Base-by-base conservation (phyloP, 257 asterid genomes). In the Solanum pinnatisectum region DNA sequence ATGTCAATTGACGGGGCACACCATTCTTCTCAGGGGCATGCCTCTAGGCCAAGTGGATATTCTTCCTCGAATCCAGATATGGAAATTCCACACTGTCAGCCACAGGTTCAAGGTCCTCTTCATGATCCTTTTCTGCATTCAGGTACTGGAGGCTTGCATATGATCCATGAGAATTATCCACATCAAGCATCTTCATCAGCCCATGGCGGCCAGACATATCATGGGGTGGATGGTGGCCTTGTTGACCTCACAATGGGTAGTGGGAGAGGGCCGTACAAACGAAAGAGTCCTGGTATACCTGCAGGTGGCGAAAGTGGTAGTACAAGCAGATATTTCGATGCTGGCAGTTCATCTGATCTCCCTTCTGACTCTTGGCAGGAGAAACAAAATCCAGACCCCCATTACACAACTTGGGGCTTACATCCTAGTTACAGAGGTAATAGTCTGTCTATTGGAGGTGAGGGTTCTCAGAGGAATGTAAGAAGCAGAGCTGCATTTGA, bases 291-390 rank as follows among this genome's bases (percentile, higher is more conserved):
- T 49, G 88, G 94, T 83, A 72, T 88, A 81, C 94, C 95, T 86
- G 92, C 93, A 71, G 86, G 89, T 87, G 89, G 92, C 87, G 96
- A 93, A 86, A 88, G 95, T 87, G 97, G 95, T 72, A 92, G 95
- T 87, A 89, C 94, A 18, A 92, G 94, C 93, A 92, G 95, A 89
- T 93, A 88, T 86, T 93, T 88, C 52, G 96, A 95, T 83, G 92
- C 87, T 72, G 98, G 95, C 90, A 93, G 98, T 89, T 95, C 99
- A 67, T 96, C 98, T 60, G 90, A 90, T 90, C 90, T 90, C 86
- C 90, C 90, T 84, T 90, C 91, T 76, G 90, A 92, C 67, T 90
- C 96, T 23, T 87, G 92, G 83, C 93, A 93, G 42, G 96, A 95
- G 59, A 94, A 94, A 91, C 94, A 89, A 88, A 92, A 87, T 88